Evolutionary conservation across 257 asterid genomes (phyloP), one percentile per base, ranked within the genome.

Genomic region (Echites panduratus): DNA sequence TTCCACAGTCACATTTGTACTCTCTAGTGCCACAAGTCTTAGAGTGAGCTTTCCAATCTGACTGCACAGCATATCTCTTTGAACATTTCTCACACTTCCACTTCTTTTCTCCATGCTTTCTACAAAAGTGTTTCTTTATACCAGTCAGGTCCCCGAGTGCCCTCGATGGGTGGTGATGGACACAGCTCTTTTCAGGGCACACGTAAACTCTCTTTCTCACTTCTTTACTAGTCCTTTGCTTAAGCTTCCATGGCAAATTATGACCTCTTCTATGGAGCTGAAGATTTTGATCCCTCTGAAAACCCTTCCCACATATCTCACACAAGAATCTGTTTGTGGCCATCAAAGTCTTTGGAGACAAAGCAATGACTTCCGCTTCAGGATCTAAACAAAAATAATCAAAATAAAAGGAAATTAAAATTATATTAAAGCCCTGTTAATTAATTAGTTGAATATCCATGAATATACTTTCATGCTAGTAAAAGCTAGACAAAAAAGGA

Each of bases 21-120:
- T 93, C 98, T 76, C 96, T 81, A 56, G 96, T 90, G 71, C 98
- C 97, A 82, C 98, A 93, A 73, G 94, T 89, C 77, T 90, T 93
- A 63, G 95, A 88, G 75, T 93, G 98, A 50, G 98, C 98, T 81
- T 90, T 93, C 89, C 96, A 93, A 66, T 93, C 98, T 0, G 98
- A 93, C 44, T 89, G 96, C 19, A 93, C 98, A 0, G 97, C 97
- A 57, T 93, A 93, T 20, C 93, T 81, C 75, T 93, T 93, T 1
- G 92, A 79, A 79, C 98, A 93, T 72, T 93, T 90, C 49, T 88
- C 96, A 66, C 98, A 93, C 89, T 88, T 89, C 98, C 98, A 93
- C 78, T 90, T 93, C 89, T 93, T 93, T 83, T 89, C 98, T 0
- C 98, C 98, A 66, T 93, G 98, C 78, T 93, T 93, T 61, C 97